These are phyloP conservation scores for Paramecium biaurelia DNA, from an alignment of 73 alveolate genomes.

Conservation along the genomic window DNA sequence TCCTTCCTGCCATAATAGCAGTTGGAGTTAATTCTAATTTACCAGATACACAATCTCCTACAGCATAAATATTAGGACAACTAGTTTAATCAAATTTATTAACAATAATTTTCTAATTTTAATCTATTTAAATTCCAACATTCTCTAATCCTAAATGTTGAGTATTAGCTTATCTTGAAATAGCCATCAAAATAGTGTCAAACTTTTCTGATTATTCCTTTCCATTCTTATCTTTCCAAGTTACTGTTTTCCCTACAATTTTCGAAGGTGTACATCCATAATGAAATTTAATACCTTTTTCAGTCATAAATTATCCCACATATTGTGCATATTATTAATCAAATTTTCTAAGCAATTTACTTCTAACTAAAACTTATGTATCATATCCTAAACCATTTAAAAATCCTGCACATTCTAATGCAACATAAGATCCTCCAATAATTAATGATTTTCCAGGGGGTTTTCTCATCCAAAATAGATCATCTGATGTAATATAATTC, in stretches of 20 bases:
- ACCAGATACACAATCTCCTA: conserved; percentile 91
- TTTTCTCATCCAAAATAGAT: conserved; percentile 78
- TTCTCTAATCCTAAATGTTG: conserved; percentile 75
- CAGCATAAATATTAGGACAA: conserved; percentile 87
- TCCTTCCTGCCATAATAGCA: conserved; percentile 97
- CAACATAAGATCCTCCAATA: conserved; percentile 93
- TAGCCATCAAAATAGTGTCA: conserved; percentile 93
- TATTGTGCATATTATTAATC: conserved; percentile 95
- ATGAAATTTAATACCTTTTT: conserved; percentile 84
- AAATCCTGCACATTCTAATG: conserved; percentile 95
- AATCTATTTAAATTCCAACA: conserved; percentile 80
- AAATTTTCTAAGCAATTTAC: conserved; percentile 94
- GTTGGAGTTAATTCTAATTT: conserved; percentile 98
- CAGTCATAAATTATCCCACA: conserved; percentile 84
- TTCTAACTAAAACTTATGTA: conserved; percentile 93
- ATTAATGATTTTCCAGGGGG: conserved; percentile 94
- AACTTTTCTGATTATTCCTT: conserved; percentile 67
- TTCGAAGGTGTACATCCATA: conserved; percentile 51
- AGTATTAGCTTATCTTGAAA: conserved; percentile 92
- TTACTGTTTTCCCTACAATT: conserved; percentile 49
- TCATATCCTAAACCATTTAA: conserved; percentile 81
- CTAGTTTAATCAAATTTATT: conserved; percentile 78
- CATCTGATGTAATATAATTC: conserved; percentile 86
- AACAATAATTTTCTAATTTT: conserved; percentile 78
- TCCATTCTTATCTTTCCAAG: background rate